These are phyloP conservation scores for Drechslerella coelobrocha DNA, from an alignment of 2,329 filamentous ascomycete genomes.

Conservation along the genomic window DNA sequence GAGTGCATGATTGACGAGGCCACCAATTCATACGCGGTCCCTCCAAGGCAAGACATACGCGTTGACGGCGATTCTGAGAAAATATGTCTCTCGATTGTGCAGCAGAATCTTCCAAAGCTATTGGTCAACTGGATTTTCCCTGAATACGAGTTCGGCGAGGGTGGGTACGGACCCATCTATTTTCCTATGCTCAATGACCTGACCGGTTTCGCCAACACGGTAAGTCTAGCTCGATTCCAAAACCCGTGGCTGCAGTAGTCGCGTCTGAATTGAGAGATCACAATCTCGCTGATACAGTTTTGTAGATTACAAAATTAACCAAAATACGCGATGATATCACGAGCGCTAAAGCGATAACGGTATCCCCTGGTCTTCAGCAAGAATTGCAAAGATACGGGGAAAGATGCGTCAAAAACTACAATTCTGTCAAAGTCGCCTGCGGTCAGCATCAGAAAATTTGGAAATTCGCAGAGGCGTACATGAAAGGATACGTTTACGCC, in stretches of 20 bases:
- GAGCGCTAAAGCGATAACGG: no score
- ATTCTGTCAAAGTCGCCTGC: conserved; percentile 6
- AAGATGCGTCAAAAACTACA: neutral
- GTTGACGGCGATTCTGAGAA: neutral
- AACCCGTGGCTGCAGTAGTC: no score
- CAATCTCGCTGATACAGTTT: no score
- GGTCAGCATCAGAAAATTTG: conserved; percentile 9
- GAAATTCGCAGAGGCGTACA: conserved; percentile 31
- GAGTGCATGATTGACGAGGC: conserved; percentile 8
- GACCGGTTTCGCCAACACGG: conserved; percentile 2
- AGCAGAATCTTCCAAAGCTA: neutral
- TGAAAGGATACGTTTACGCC: conserved; percentile 16
- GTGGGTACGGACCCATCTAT: conserved; percentile 13
- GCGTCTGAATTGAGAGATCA: no score
- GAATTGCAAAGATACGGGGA: neutral
- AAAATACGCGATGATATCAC: no score
- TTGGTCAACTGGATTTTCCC: conserved; percentile 31
- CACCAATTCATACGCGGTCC: neutral
- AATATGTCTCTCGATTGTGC: neutral
- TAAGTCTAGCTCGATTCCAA: conserved; percentile 2
- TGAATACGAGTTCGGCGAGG: conserved; percentile 13
- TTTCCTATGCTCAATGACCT: conserved; percentile 10
- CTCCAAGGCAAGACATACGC: neutral
- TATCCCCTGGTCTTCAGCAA: neutral
- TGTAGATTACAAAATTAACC: neutral